Base-by-base conservation (phyloP, 2,329 filamentous ascomycete species). In the Dactylonectria macrodidyma region DNA sequence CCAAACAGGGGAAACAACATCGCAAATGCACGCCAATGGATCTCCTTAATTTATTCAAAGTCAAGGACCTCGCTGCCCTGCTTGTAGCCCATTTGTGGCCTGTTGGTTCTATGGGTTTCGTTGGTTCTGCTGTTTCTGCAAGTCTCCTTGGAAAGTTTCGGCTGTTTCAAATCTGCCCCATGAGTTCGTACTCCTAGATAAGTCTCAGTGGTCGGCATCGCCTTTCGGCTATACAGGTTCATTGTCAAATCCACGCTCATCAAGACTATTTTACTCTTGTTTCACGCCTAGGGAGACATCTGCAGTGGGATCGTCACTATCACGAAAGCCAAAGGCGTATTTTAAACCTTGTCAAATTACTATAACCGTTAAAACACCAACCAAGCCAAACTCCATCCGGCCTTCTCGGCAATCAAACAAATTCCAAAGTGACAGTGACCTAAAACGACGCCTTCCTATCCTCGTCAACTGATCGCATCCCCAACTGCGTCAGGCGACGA, bases 271-370 rank as follows among this genome's bases (percentile, higher is more conserved):
- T 5, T 24, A n/a, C n/a, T 38, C 51, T 22, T 3, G 7, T n/a
- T 5, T 51, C 5, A 4, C 19, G 8, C 22, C 10, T 11, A 22
- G 9, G 19, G n/a, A 36, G 5, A 22, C 19, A 19, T 8, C n/a
- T 6, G 10, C 19, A 14, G 34, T 19, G 22, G 33, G 9, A 36
- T 22, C 10, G 8, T 38, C 30, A 36, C 5, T 52, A n/a, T 12
- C n/a, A 38, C 12, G 2, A 11, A 14, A 5, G 41, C 11, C 22
- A n/a, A 33, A 44, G 9, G 12, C 4, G 12, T 46, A 24, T n/a
- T 26, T 36, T 54, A 33, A 44, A 55, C 24, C 33, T 46, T 59
- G 58, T 65, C 50, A 62, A 62, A 68, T 68, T 68, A 68, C 66
- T 65, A 56, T 65, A 50, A 33, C 55, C 58, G 58, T 16, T 44